These are phyloP conservation scores for Oryza glaberrima DNA, from an alignment of 176 grass and related monocot genomes.

Conservation along the genomic window DNA sequence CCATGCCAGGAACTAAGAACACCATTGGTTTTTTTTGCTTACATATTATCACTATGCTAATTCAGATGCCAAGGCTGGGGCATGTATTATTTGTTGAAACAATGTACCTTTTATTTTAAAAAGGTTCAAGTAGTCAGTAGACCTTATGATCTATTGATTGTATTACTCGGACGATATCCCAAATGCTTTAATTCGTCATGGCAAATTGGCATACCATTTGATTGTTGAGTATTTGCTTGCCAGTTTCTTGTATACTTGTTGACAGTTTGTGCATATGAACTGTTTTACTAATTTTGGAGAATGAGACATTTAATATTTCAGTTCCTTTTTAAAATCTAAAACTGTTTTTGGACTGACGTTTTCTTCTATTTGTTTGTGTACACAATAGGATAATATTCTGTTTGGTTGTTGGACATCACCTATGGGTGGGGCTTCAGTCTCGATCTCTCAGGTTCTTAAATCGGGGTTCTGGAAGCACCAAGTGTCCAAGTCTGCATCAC, in stretches of 20 bases:
- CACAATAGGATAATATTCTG: neutral
- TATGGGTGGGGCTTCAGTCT: neutral
- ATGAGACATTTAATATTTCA: neutral
- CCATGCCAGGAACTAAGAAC: constrained; percentile 3
- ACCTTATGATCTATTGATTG: neutral
- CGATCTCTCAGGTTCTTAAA: neutral
- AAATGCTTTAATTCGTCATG: neutral
- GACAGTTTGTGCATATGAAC: too few relatives aligned
- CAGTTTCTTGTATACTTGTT: neutral
- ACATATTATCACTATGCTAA: neutral
- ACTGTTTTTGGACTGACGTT: neutral
- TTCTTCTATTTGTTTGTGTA: neutral
- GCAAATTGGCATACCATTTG: neutral
- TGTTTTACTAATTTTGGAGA: neutral
- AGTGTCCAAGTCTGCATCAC: neutral
- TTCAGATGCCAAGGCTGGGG: neutral
- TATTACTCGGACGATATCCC: neutral
- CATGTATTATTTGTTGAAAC: constrained; percentile 31
- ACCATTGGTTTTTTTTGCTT: neutral
- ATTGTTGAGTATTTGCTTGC: neutral
- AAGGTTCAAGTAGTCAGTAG: constrained; percentile 10
- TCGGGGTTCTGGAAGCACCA: constrained; percentile 4
- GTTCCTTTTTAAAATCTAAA: neutral
- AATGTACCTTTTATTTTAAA: neutral
- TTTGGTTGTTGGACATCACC: neutral